phyloP scores from a whole-genome alignment of 208 protist species.

The Histomonas meleagridis region DNA sequence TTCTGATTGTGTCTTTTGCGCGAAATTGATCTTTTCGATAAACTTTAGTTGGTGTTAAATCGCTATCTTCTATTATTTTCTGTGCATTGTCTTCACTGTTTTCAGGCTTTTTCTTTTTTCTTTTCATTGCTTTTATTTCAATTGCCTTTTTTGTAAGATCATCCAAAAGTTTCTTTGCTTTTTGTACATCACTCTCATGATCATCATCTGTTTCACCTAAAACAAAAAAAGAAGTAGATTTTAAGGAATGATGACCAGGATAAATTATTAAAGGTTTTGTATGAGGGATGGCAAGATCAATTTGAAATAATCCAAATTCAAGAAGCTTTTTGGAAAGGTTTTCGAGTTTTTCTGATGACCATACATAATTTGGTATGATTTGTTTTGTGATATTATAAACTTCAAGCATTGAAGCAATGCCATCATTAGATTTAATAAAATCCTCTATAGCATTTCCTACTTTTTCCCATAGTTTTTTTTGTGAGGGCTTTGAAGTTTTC shows the following conservation, averaged over 20 bases:
- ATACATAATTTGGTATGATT: background rate
- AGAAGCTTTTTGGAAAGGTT: background rate
- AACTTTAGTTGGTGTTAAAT: background rate
- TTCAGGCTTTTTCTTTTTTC: background rate
- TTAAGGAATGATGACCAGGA: conserved; percentile 5
- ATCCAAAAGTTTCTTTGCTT: background rate
- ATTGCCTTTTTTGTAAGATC: background rate
- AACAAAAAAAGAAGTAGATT: conserved; percentile 11
- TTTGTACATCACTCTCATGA: background rate
- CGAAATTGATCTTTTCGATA: background rate
- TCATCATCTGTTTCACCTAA: background rate
- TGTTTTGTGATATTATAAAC: background rate
- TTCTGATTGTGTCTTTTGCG: background rate
- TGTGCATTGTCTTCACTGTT: background rate
- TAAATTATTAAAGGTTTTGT: background rate
- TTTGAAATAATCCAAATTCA: background rate
- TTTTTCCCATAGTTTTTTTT: too few species aligned
- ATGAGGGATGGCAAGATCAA: background rate
- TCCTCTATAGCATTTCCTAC: too few species aligned
- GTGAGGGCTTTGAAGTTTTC: too few species aligned
- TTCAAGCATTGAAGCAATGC: background rate
- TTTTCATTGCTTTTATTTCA: background rate
- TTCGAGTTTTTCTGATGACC: background rate
- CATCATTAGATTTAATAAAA: too few species aligned
- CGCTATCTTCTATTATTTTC: background rate